phyloP scores from a whole-genome alignment of 2,329 filamentous ascomycete species.

The Fusarium musae region DNA sequence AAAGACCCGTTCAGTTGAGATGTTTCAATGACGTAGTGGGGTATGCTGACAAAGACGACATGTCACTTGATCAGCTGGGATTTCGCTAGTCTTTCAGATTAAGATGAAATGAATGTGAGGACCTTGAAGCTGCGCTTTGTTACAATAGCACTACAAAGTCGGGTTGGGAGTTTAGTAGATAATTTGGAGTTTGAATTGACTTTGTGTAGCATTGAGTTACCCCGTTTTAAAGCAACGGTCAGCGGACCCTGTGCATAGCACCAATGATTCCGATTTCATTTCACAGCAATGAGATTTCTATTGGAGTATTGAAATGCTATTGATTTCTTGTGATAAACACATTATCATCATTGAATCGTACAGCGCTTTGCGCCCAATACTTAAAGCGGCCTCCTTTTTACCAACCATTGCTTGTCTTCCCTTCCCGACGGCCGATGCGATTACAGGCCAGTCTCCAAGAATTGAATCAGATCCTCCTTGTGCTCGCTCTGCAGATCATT shows the following conservation, averaged over 20 bases:
- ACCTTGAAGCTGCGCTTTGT: rapidly evolving
- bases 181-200: background rate
- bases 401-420: rapidly evolving
- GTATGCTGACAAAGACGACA: slow-evolving; percentile 28
- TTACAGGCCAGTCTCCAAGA: slow-evolving; percentile 22
- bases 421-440: rapidly evolving
- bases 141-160: rapidly evolving
- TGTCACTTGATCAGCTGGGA: slow-evolving; percentile 8
- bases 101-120: rapidly evolving
- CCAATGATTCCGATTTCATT: background rate
- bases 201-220: background rate
- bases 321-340: rapidly evolving
- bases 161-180: rapidly evolving
- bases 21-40: slow-evolving; percentile 12
- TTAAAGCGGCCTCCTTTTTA: background rate
- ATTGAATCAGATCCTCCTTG: slow-evolving; percentile 12
- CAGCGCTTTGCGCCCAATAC: rapidly evolving
- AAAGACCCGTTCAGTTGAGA: background rate
- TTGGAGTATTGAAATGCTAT: rapidly evolving
- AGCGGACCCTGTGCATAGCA: rapidly evolving
- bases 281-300: rapidly evolving
- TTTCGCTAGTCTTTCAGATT: background rate
- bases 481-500: slow-evolving; percentile 16
- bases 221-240: background rate
- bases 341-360: rapidly evolving